phyloP scores from a whole-genome alignment of 2,329 filamentous ascomycete genomes.

The Aspergillus caelatus region DNA sequence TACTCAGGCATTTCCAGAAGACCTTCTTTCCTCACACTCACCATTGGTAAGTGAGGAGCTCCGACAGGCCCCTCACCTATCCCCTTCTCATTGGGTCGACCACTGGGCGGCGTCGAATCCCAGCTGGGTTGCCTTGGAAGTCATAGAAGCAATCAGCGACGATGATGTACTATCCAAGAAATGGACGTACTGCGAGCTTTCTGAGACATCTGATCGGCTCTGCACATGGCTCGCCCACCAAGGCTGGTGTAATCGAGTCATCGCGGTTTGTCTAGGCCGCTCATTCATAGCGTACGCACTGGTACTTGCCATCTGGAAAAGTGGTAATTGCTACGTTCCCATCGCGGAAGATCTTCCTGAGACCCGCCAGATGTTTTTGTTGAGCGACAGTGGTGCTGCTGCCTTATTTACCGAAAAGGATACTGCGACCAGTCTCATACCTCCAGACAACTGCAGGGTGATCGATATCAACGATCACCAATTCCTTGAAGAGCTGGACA shows the following conservation, averaged over 20 bases:
- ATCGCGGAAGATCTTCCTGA: slow-evolving; percentile 18
- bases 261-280: not conserved
- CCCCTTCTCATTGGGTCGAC: not conserved
- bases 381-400: not conserved
- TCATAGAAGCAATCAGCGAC: not conserved
- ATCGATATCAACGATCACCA: not conserved
- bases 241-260: not conserved
- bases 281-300: slow-evolving; percentile 15
- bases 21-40: not conserved
- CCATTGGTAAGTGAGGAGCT: not conserved
- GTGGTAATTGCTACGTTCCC: slow-evolving; percentile 16
- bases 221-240: not conserved
- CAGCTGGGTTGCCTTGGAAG: not conserved
- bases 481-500: not conserved
- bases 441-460: not conserved
- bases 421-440: not conserved
- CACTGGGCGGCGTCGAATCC: not conserved
- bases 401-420: not conserved
- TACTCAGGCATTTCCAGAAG: not conserved
- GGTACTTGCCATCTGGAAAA: slow-evolving; percentile 17
- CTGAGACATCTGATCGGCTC: not conserved
- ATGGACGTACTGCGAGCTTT: not conserved
- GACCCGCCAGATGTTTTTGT: slow-evolving; percentile 7
- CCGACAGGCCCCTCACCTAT: not conserved
- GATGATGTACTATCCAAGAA: not conserved